These are phyloP conservation scores for Metarhizium rileyi DNA, from an alignment of 2,329 filamentous ascomycete species.

Conservation along the genomic window DNA sequence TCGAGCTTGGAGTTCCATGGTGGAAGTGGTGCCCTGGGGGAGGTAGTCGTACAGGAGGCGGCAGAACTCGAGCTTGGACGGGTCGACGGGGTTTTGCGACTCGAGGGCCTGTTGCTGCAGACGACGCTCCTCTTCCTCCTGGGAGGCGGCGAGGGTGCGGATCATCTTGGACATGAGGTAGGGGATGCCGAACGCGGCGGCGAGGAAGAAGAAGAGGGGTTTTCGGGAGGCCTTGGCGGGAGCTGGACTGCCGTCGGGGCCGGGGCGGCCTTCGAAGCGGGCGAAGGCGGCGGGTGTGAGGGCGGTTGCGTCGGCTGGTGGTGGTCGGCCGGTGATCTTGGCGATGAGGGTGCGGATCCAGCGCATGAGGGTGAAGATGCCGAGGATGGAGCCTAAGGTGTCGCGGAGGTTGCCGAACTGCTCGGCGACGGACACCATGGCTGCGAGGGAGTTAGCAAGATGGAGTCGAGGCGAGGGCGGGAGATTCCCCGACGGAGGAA, in stretches of 20 bases:
- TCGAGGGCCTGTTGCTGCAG: slow-evolving; percentile 42
- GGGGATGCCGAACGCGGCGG: slow-evolving; percentile 88
- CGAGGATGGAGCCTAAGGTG: slow-evolving; percentile 84
- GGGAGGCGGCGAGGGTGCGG: slow-evolving; percentile 67
- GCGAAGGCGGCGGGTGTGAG: slow-evolving; percentile 89
- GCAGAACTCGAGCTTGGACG: slow-evolving; percentile 91
- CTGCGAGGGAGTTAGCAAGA: slow-evolving; percentile 31
- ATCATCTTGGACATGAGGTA: slow-evolving; percentile 98
- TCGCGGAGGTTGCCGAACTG: slow-evolving; percentile 91
- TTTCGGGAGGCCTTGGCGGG: slow-evolving; percentile 77
- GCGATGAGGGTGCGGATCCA: slow-evolving; percentile 90
- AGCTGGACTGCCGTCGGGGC: slow-evolving; percentile 53
- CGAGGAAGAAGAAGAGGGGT: slow-evolving; percentile 89
- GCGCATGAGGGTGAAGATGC: slow-evolving; percentile 90
- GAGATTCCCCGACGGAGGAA: no score
- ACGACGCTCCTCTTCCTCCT: slow-evolving; percentile 69
- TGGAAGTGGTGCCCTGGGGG: slow-evolving; percentile 53
- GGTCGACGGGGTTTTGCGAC: slow-evolving; percentile 56
- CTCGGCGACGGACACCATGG: slow-evolving; percentile 96
- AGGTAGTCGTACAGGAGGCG: slow-evolving; percentile 90
- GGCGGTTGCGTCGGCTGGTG: slow-evolving; percentile 75
- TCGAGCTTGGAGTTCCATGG: slow-evolving; percentile 79
- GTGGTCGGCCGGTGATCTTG: slow-evolving; percentile 84
- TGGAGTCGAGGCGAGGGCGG: not conserved
- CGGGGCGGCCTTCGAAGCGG: slow-evolving; percentile 64